phyloP scores from a whole-genome alignment of 108 stramenopile genomes.

The Chaetoceros muelleri region DNA sequence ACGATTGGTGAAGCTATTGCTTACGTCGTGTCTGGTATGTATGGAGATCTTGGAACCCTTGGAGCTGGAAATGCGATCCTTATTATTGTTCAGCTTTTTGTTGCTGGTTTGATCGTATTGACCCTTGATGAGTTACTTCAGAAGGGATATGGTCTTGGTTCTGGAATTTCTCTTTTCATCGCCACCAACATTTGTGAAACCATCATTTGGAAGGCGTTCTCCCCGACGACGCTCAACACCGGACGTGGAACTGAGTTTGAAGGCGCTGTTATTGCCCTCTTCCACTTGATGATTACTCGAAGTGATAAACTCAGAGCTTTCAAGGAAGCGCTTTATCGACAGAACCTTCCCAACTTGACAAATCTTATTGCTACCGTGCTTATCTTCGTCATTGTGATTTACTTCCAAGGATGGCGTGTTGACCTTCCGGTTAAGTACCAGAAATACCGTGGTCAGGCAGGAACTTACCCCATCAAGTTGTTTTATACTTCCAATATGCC shows the following conservation, averaged over 20 bases:
- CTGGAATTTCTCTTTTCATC: constrained; percentile 97
- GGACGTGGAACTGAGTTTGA: constrained; percentile 99
- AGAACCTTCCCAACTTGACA: constrained; percentile 97
- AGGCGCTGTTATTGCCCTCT: constrained; percentile 96
- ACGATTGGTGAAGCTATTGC: constrained; percentile 98
- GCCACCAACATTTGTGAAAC: constrained; percentile 99
- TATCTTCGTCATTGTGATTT: constrained; percentile 96
- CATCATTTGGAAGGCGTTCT: constrained; percentile 99
- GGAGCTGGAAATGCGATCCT: constrained; percentile 96
- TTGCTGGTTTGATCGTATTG: constrained; percentile 95
- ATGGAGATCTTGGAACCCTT: constrained; percentile 90
- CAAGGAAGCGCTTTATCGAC: constrained; percentile 92
- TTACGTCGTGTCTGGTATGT: constrained; percentile 98
- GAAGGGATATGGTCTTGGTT: constrained; percentile 98
- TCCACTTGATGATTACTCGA: constrained; percentile 94
- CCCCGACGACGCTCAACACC: constrained; percentile 98
- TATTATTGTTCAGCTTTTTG: constrained; percentile 96
- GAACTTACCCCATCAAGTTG: constrained; percentile 94
- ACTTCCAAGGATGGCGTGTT: constrained; percentile 99
- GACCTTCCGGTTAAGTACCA: constrained; percentile 97
- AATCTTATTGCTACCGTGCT: constrained; percentile 93
- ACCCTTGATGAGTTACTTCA: constrained; percentile 98
- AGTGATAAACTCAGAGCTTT: constrained; percentile 92
- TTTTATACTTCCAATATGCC: constrained; percentile 99
- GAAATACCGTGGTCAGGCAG: constrained; percentile 94